Percentiles rank a stretch among this genome's conserved stretches.
phyloP scores from a whole-genome alignment of 116 monocot genomes.

The Thalassia testudinum region DNA sequence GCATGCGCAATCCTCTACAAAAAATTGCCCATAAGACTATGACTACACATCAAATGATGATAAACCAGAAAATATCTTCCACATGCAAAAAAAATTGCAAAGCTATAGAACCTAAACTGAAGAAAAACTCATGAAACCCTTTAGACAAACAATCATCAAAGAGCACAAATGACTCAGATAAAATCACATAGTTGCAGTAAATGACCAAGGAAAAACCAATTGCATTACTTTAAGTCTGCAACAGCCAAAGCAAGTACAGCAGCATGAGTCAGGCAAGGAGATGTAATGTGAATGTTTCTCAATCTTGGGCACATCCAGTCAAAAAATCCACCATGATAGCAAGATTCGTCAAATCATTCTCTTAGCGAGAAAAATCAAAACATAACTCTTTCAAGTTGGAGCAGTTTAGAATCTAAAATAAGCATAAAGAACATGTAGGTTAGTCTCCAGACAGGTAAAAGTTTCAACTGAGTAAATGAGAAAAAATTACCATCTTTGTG shows the following conservation, averaged over 20 bases:
- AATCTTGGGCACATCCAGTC: slow-evolving; percentile 46
- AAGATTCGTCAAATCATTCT: slow-evolving; percentile 88
- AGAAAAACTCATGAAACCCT: background rate
- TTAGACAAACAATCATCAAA: background rate
- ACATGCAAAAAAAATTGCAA: background rate
- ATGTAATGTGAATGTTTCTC: slow-evolving; percentile 66
- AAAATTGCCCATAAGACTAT: background rate
- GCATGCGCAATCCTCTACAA: slow-evolving; percentile 60
- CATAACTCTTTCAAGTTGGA: slow-evolving; percentile 83
- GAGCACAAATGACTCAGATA: no score
- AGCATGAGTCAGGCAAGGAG: slow-evolving; percentile 57
- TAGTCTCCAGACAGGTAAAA: background rate
- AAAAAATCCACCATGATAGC: slow-evolving; percentile 52
- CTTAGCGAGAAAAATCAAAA: slow-evolving; percentile 70
- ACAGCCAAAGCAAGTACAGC: slow-evolving; percentile 70
- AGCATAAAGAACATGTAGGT: background rate
- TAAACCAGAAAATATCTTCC: background rate
- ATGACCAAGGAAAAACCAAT: background rate
- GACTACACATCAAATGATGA: background rate
- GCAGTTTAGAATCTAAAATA: slow-evolving; percentile 55
- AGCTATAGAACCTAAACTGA: background rate
- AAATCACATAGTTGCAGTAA: background rate
- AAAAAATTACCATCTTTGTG: slow-evolving; percentile 44
- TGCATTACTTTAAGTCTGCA: slow-evolving; percentile 59
- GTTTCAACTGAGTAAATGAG: background rate